Percentiles rank a stretch among this genome's conserved stretches.
Evolutionary conservation across 164 flowering plant genomes (phyloP).

Genomic region (Warburgia ugandensis): DNA sequence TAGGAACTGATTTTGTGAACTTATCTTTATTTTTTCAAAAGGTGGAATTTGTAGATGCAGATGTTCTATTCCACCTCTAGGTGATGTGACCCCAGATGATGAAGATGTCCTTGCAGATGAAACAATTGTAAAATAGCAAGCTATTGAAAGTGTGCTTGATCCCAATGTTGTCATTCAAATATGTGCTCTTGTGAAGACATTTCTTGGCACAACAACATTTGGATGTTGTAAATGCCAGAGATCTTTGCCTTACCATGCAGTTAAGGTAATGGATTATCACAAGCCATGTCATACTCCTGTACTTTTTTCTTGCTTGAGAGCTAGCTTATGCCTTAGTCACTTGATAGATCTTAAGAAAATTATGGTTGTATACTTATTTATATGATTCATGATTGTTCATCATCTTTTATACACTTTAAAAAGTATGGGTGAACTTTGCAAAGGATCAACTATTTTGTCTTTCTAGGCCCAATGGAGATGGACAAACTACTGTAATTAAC

Average conservation of each 20-base stretch:
- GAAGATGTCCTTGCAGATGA: conserved; percentile 92
- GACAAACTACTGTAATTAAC: conserved; percentile 87
- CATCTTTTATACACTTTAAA: too few relatives aligned
- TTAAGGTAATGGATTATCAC: too few relatives aligned
- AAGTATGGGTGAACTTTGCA: conserved; percentile 78
- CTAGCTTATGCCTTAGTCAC: too few relatives aligned
- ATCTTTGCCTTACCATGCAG: conserved; percentile 77
- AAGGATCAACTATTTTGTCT: conserved; percentile 94
- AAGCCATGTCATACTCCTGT: too few relatives aligned
- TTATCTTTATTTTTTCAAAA: conserved; percentile 34
- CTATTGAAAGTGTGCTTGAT: conserved; percentile 36
- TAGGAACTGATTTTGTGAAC: too few relatives aligned
- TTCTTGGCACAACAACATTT: conserved; percentile 57
- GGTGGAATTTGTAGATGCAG: conserved; percentile 73
- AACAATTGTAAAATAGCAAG: conserved; percentile 56
- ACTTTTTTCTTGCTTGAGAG: too few relatives aligned
- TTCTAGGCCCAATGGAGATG: conserved; percentile 99
- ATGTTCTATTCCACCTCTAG: conserved; percentile 47
- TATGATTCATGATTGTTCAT: too few relatives aligned
- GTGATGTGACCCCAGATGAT: conserved; percentile 55
- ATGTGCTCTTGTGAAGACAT: conserved; percentile 77
- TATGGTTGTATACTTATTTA: too few relatives aligned
- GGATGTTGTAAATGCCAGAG: conserved; percentile 70
- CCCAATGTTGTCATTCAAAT: conserved; percentile 79
- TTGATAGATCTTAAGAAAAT: too few relatives aligned